Conservation (phyloP, 768 basidiomycete species). For the Boletus subcaerulescens region DNA sequence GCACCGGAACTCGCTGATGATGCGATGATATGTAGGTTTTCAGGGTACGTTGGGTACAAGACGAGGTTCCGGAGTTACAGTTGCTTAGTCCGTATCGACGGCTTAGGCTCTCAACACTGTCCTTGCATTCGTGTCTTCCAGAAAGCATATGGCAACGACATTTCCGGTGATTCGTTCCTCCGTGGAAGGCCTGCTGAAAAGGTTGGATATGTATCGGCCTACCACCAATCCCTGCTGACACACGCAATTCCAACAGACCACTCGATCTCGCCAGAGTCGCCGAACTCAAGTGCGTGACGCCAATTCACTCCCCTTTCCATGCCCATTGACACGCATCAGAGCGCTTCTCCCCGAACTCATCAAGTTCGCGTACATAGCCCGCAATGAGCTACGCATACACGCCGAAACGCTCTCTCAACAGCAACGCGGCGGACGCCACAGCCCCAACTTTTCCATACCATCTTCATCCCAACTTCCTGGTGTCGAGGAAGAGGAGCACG, state of each 20-base stretch:
- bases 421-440: constrained; percentile 29
- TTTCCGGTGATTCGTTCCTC: constrained; percentile 72
- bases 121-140: constrained; percentile 79
- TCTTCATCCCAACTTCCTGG: constrained; percentile 28
- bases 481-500: constrained; percentile 42
- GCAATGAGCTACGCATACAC: constrained; percentile 57
- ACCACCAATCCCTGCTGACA: not conserved
- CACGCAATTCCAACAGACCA: constrained; percentile 47
- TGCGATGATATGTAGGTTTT: constrained; percentile 34
- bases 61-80: not conserved
- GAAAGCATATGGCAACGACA: constrained; percentile 77
- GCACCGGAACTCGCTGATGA: not conserved
- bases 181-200: constrained; percentile 76
- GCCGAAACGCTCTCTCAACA: constrained; percentile 29
- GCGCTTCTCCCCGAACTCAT: constrained; percentile 79
- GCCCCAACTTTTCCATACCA: constrained; percentile 41
- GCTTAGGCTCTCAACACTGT: constrained; percentile 83
- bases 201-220: constrained; percentile 39
- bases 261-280: constrained; percentile 75
- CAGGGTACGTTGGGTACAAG: constrained; percentile 32
- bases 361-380: constrained; percentile 78
- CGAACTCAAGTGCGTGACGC: constrained; percentile 65
- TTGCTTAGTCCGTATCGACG: not conserved
- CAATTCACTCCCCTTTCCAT: not conserved
- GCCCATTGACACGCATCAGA: constrained; percentile 35